These are phyloP conservation scores for Hyaloscypha finlandica DNA, from an alignment of 495 filamentous ascomycete species.

Conservation along the genomic window DNA sequence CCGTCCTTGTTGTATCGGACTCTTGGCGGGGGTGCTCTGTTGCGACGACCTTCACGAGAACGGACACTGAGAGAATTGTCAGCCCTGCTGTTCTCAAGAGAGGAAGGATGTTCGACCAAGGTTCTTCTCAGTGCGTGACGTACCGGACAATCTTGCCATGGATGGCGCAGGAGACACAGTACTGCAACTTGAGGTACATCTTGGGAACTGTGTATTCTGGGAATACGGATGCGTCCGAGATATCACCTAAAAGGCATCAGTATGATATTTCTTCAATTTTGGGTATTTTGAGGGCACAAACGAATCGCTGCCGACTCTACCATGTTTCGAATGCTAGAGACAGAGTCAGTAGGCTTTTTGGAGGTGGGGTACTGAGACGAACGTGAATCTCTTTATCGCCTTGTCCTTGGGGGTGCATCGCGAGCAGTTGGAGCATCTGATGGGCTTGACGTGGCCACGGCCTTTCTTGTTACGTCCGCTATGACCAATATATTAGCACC, in stretches of 20 bases:
- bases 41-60: constrained; percentile 94
- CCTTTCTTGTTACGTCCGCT: constrained; percentile 99
- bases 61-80: constrained; percentile 73
- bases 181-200: constrained; percentile 99
- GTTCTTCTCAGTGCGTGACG: constrained; percentile 62
- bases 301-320: constrained; percentile 99
- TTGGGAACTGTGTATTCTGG: constrained; percentile 98
- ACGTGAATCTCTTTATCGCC: constrained; percentile 99
- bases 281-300: constrained; percentile 57
- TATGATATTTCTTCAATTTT: neutral
- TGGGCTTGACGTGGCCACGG: constrained; percentile 92
- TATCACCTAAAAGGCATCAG: constrained; percentile 76
- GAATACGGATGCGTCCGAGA: constrained; percentile 99
- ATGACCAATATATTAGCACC: constrained; percentile 27
- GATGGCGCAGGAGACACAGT: constrained; percentile 99
- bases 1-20: constrained; percentile 99
- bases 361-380: constrained; percentile 40
- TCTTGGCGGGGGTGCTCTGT: constrained; percentile 95
- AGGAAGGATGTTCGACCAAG: constrained; percentile 54
- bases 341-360: no score
- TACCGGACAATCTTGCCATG: constrained; percentile 99
- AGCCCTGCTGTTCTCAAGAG: constrained; percentile 30
- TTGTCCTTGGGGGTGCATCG: constrained; percentile 99
- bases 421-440: constrained; percentile 99
- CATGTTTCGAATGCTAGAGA: no score